Base-by-base conservation (phyloP, 2,329 filamentous ascomycete genomes). In the Verticillium isaacii region DNA sequence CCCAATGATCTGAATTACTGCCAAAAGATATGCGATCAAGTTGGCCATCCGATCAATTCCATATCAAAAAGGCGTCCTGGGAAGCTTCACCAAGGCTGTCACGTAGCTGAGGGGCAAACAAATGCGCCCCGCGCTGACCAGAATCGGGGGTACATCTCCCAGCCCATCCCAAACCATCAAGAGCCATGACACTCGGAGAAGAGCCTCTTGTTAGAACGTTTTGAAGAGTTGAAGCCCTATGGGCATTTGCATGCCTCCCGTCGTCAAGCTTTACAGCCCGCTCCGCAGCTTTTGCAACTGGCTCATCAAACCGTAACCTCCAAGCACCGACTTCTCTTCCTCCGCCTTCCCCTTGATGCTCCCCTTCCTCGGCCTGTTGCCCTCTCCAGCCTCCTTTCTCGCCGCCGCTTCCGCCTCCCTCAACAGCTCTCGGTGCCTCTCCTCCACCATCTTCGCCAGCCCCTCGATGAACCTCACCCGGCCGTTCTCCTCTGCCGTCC, bases 401-500 rank as follows among this genome's bases (percentile, higher is more conserved):
- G 68, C 77, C 56, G 66, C 71, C 68, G 78, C 77, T 62, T 85
- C 83, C 66, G 80, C 73, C 68, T 85, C 84, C 65, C 75, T 77
- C 67, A 85, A 68, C 61, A 87, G 69, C 62, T 84, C 82, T 66
- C 77, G 77, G 65, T 84, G 84, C 62, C 80, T 80, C 66, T 97
- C 94, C 71, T 97, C 93, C 1, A 97, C 91, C 75, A 92, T 83
- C 78, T 88, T 92, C 37, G 88, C 87, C 68, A 99, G 74, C 59
- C 84, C 83, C 66, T 98, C 94, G 19, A 99, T 88, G 72, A 97
- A 93, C 69, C 86, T 90, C 11, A 78, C 78, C 60, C 95, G 82
- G 6, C 92, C 92, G 76, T 91, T 96, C 74, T 98, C 95, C 77
- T 99, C 95, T 0, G 91, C 90, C 2, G 95, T 97, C n/a, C 93